Evolutionary conservation across 2,329 filamentous ascomycete genomes (phyloP).

Genomic region (Neoscytalidium dimidiatum): DNA sequence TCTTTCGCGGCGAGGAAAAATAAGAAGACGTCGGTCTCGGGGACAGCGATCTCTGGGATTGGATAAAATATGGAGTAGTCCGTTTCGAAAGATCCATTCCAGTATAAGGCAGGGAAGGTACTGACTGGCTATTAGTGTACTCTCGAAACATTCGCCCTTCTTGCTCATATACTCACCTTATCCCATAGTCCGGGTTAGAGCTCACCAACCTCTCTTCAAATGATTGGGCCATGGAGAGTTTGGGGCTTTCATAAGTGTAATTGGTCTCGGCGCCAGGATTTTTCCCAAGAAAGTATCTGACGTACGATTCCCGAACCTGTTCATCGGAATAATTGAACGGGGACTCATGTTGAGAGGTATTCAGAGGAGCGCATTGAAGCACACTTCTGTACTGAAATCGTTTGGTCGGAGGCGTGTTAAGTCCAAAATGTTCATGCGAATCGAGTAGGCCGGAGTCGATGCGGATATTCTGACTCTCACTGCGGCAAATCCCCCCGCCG

Average conservation of each 20-base stretch:
- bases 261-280: too few relatives aligned
- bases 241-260: too few relatives aligned
- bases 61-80: too few relatives aligned
- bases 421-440: background rate
- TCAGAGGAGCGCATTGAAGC: background rate
- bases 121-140: too few relatives aligned
- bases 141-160: too few relatives aligned
- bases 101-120: background rate
- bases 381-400: background rate
- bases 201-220: too few relatives aligned
- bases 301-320: too few relatives aligned
- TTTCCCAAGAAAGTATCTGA: too few relatives aligned
- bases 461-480: background rate
- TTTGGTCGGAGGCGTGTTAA: background rate
- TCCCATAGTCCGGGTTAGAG: too few relatives aligned
- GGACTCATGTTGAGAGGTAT: background rate
- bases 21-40: constrained; percentile 33
- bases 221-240: too few relatives aligned
- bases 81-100: background rate
- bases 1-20: constrained; percentile 33
- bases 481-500: background rate
- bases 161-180: too few relatives aligned
- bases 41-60: constrained; percentile 30
- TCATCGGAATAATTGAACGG: background rate
- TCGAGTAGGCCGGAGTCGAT: background rate